These are phyloP conservation scores for Paramecium tetraurelia DNA, from an alignment of 73 alveolate genomes.

Conservation along the genomic window DNA sequence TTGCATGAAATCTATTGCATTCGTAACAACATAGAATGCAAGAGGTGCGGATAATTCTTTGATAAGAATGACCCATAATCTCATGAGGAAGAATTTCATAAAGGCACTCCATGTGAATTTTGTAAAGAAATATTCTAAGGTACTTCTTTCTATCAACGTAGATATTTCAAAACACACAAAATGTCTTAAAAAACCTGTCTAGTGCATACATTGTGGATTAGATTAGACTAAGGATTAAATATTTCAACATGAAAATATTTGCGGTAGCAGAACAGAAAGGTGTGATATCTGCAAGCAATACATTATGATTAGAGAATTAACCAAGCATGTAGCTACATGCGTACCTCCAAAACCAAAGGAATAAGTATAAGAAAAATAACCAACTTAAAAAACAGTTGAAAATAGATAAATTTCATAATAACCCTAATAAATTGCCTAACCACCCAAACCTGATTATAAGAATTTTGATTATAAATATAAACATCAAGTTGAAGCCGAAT, in stretches of 20 bases:
- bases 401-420: neutral
- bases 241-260: constrained; percentile 19
- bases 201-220: neutral
- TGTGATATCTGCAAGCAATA: neutral
- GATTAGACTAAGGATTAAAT: neutral
- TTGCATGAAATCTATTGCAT: constrained; percentile 21
- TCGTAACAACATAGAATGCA: constrained; percentile 11
- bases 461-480: neutral
- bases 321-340: neutral
- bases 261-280: constrained; percentile 43
- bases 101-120: neutral
- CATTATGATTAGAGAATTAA: constrained; percentile 24
- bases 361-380: neutral
- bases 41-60: constrained; percentile 8
- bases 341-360: neutral
- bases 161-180: neutral
- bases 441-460: neutral
- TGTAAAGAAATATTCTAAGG: constrained; percentile 24
- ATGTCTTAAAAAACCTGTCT: constrained; percentile 2
- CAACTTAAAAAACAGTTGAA: neutral
- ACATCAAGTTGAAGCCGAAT: neutral
- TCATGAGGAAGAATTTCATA: constrained; percentile 48
- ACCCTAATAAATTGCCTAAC: neutral
- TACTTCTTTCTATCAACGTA: neutral
- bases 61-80: constrained; percentile 32